Percentiles rank a stretch among this genome's conserved stretches.
These are phyloP conservation scores for Ajuga chamaepitys DNA, from an alignment of 257 asterid genomes.

Conservation along the genomic window DNA sequence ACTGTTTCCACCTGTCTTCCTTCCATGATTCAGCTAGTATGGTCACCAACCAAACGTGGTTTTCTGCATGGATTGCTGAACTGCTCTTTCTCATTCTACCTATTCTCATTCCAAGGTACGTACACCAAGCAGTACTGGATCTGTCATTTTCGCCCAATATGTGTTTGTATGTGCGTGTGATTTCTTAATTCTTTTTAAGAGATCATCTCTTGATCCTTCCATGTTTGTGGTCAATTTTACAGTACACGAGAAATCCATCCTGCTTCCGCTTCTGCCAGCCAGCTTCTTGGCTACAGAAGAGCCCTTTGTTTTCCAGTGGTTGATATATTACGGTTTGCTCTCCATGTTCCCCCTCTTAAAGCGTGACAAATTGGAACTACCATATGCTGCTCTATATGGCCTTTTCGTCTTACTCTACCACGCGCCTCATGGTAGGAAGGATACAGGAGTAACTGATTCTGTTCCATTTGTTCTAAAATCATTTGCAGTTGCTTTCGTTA, in stretches of 20 bases:
- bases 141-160: not conserved
- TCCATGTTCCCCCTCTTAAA: constrained; percentile 91
- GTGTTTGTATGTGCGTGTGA: too few species aligned
- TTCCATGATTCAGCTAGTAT: constrained; percentile 61
- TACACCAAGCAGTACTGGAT: constrained; percentile 11
- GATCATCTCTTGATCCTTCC: constrained; percentile 1
- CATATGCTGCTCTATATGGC: constrained; percentile 57
- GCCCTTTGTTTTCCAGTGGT: constrained; percentile 69
- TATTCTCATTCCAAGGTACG: constrained; percentile 96
- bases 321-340: constrained; percentile 52
- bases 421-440: constrained; percentile 49
- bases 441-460: constrained; percentile 21
- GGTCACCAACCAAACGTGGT: constrained; percentile 60
- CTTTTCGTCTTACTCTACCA: constrained; percentile 66
- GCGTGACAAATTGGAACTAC: constrained; percentile 64
- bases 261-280: constrained; percentile 92
- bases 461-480: constrained; percentile 22
- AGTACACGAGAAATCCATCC: constrained; percentile 92
- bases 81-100: constrained; percentile 76
- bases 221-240: constrained; percentile 24
- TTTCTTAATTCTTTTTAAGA: not conserved
- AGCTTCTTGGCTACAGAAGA: constrained; percentile 79
- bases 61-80: constrained; percentile 79
- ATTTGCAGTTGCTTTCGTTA: constrained; percentile 39
- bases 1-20: constrained; percentile 75